Percentiles rank a stretch among this genome's conserved stretches.
Conservation (phyloP, 306 rosid species). For the Nissolia schottii region DNA sequence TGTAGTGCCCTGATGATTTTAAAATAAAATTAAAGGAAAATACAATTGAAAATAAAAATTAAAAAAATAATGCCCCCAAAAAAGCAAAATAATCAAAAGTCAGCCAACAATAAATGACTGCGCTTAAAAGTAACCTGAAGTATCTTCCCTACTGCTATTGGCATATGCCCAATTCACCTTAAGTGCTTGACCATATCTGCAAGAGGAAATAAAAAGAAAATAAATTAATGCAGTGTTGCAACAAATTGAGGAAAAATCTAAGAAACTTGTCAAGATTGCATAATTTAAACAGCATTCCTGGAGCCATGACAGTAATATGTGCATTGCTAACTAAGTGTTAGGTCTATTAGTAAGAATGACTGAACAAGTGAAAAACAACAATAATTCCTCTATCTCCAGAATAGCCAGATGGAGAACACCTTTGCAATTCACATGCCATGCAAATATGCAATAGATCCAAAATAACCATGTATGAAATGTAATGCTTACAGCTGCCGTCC, state of each 20-base stretch:
- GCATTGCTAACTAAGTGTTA: slow-evolving; percentile 1
- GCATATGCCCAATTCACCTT: slow-evolving; percentile 72
- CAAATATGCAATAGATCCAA: slow-evolving; percentile 11
- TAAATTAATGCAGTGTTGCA: background rate
- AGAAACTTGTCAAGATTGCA: background rate
- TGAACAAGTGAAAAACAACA: background rate
- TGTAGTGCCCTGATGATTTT: slow-evolving; percentile 66
- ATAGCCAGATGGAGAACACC: slow-evolving; percentile 1
- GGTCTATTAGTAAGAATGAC: background rate
- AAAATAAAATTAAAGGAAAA: slow-evolving; percentile 42
- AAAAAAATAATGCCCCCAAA: slow-evolving; percentile 32
- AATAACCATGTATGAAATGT: slow-evolving; percentile 1
- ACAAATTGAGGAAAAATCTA: background rate
- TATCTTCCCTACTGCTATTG: slow-evolving; percentile 53
- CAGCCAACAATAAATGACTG: slow-evolving; percentile 6
- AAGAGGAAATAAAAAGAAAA: slow-evolving; percentile 4
- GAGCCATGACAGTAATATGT: background rate
- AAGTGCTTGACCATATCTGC: slow-evolving; percentile 58
- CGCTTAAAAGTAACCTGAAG: slow-evolving; percentile 48
- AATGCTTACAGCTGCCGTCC: slow-evolving; percentile 60
- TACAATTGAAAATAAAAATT: slow-evolving; percentile 28
- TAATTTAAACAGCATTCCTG: background rate
- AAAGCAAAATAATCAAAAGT: slow-evolving; percentile 25
- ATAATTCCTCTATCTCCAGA: slow-evolving; percentile 4
- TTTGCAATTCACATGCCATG: slow-evolving; percentile 7